Evolutionary conservation across 495 filamentous ascomycete species (phyloP), one percentile per base, ranked within the genome.

Genomic region (Aspergillus haitiensis): DNA sequence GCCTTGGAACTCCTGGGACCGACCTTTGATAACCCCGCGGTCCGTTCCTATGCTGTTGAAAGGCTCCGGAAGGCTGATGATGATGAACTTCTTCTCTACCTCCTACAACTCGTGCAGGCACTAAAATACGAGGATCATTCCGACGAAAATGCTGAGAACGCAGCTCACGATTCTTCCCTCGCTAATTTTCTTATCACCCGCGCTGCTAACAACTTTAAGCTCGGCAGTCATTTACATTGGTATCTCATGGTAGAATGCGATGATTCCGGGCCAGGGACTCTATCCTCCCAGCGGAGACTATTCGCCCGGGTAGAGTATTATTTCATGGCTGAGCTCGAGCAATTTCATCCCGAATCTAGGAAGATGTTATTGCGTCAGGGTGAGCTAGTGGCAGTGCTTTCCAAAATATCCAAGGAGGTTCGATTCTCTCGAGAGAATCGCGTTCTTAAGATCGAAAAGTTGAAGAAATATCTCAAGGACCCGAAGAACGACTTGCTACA

Each of bases 191-290:
- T 99, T 10, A 93, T 99, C 52, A 82, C 84, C 0, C 82, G 95
- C 36, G 93, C 95, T 8, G 86, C 88, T 12, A 83, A 87, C 54
- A 97, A 93, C 64, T 86, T 95, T 64, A 88, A 89, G 55, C 83
- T 99, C 1, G 94, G 93, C 6, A 99, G 94, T 68, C 97, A 91
- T 69, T 83, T 99, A 48, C 91, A 95, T 72, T 99, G 94, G 94
- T 99, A 98, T 70, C 79, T 99, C 1, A 97, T 97, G 85, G 95
- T 98, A 3, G 95, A 99, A 71, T 91, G 87, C 39, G 93, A 97
- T 67, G 92, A 97, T 65, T 82, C 86, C 54, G 88, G 84, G 54
- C 82, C 84, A 7, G 85, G 87, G 10, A 90, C 91, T 58, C 72
- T 82, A 2, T 81, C 82, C 16, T 84, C 86, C 51, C 87, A 92